Base-by-base conservation (phyloP, 2,329 filamentous ascomycete genomes). In the Calonectria pauciramosa region DNA sequence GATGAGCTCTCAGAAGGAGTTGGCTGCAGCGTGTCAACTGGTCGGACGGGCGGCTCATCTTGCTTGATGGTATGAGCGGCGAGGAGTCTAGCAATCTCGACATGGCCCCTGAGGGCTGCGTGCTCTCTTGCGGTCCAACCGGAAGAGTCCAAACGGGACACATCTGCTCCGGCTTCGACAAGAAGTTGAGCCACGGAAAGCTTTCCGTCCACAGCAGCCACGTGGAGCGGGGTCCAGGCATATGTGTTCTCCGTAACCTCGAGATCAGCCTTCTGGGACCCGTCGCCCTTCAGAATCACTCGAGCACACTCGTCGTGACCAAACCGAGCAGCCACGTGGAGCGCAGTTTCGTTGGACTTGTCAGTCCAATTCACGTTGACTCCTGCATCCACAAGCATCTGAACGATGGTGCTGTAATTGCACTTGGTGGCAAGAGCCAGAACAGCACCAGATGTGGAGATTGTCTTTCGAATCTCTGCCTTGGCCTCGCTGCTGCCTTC, bases 111-210 rank as follows among this genome's bases (percentile, higher is more conserved):
- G 67, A 99, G 87, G 0, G 96, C 94, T 30, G 97, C 96, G 84
- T 99, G 97, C 82, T 99, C 97, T 82, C 94, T 95, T 1, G 96
- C 94, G 4, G 94, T 97, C 97, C 97, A 99, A 11, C 96, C 96
- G 56, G 96, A 98, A 0, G 93, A 94, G 84, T 99, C 97, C 8
- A 89, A 87, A 73, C 91, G 93, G 71, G 93, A 92, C 4, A 95
- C 86, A 73, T 97, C 92, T 0, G 95, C 95, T 1, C 95, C 95
- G 28, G 94, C 93, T 64, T 93, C 91, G 51, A 98, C 90, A 6
- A 99, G 89, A 30, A 97, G 88, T 81, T 96, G 90, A 0, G 94
- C 94, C 51, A 98, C 91, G 0, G 90, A 86, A 14, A 95, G 85
- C 77, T 96, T 94, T 0, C 96, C 96, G 81, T 99, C 96, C 3